Conservation (phyloP, 169 alveolate genomes). For the Plasmodium vinckei region DNA sequence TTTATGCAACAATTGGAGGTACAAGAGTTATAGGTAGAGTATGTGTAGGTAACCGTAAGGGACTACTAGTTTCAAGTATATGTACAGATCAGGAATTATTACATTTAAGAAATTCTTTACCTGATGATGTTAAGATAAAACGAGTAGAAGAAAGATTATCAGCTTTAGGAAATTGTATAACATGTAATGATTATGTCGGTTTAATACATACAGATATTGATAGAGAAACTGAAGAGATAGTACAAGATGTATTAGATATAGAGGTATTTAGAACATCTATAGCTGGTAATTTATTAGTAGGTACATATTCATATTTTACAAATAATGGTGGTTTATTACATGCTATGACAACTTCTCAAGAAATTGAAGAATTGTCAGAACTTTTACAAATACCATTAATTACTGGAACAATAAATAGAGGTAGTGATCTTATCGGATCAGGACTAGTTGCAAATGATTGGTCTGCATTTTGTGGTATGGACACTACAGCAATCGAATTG, state of each 20-base stretch:
- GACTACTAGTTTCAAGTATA: slow-evolving; percentile 97
- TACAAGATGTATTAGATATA: slow-evolving; percentile 97
- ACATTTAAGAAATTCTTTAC: slow-evolving; percentile 96
- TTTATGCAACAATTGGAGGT: slow-evolving; percentile 97
- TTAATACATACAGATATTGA: slow-evolving; percentile 98
- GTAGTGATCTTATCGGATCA: slow-evolving; percentile 96
- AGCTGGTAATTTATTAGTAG: slow-evolving; percentile 99
- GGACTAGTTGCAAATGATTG: slow-evolving; percentile 98
- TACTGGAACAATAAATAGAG: slow-evolving; percentile 99
- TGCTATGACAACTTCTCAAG: slow-evolving; percentile 97
- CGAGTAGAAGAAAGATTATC: slow-evolving; percentile 98
- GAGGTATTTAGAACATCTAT: slow-evolving; percentile 99
- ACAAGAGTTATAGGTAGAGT: slow-evolving; percentile 97
- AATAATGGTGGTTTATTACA: slow-evolving; percentile 98
- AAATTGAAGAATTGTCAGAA: slow-evolving; percentile 97
- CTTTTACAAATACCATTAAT: slow-evolving; percentile 96
- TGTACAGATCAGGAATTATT: slow-evolving; percentile 98
- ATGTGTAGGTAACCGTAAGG: slow-evolving; percentile 97
- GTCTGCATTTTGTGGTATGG: slow-evolving; percentile 99
- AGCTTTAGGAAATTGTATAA: slow-evolving; percentile 98
- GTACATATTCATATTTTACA: slow-evolving; percentile 96
- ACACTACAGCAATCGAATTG: slow-evolving; percentile 99
- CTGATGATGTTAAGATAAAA: slow-evolving; percentile 95
- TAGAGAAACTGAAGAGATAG: slow-evolving; percentile 98
- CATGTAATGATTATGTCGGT: slow-evolving; percentile 98